These are phyloP conservation scores for Aegilops longissima DNA, from an alignment of 176 grass and related monocot species.

Conservation along the genomic window DNA sequence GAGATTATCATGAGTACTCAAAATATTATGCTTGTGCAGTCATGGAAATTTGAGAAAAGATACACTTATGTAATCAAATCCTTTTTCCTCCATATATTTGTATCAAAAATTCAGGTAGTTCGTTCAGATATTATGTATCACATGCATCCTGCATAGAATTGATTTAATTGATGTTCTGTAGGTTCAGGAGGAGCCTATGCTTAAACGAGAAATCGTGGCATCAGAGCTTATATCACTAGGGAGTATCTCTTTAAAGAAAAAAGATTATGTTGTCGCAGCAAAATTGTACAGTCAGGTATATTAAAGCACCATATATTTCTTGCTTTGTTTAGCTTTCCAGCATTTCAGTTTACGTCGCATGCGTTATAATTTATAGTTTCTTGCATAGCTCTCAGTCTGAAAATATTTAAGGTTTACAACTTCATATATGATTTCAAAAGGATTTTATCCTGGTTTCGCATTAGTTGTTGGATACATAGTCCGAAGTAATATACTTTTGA, in stretches of 20 bases:
- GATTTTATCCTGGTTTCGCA: not conserved
- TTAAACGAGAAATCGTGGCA: not conserved
- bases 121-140: not conserved
- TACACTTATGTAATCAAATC: not conserved
- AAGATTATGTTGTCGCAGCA: constrained; percentile 27
- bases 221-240: constrained; percentile 19
- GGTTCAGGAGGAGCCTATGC: not conserved
- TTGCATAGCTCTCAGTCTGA: not conserved
- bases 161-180: not conserved
- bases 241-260: constrained; percentile 15
- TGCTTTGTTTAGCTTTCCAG: not conserved
- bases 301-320: constrained; percentile 11
- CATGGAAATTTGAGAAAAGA: not conserved
- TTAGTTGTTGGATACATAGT: no score
- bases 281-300: constrained; percentile 30
- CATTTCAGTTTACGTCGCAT: not conserved
- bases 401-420: not conserved
- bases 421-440: not conserved
- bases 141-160: constrained; percentile 4
- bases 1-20: not conserved
- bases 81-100: not conserved
- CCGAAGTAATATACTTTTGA: not conserved
- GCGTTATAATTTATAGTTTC: not conserved
- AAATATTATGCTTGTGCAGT: not conserved
- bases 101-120: not conserved